Evolutionary conservation across 2,329 filamentous ascomycete species (phyloP), one percentile per base, ranked within the genome.

Genomic region (Camillea tinctor): DNA sequence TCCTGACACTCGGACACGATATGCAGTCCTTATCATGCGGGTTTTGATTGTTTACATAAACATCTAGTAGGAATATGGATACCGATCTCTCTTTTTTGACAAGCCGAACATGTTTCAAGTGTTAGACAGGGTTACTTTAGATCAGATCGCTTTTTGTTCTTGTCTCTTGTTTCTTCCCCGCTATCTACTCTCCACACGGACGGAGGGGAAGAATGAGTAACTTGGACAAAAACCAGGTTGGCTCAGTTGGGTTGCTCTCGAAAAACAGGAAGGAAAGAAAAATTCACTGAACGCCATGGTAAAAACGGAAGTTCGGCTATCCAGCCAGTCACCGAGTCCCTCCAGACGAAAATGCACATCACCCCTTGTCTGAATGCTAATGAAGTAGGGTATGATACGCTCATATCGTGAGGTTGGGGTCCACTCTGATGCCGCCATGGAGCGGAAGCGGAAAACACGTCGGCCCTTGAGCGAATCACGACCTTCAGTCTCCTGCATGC

Each of bases 221-320:
- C 36, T 44, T 44, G 36, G 36, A 2, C n/a, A 7, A 4, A 30
- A n/a, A 44, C 36, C 36, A 44, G 36, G 36, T 44, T 44, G 36
- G 36, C 36, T 44, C 36, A 44, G 36, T n/a, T 44, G 13, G 36
- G 36, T 13, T 44, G 36, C 36, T 44, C 17, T n/a, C 13, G 26
- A 44, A 44, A 30, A 44, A 44, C 36, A 44, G 36, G 36, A 44
- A 6, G 11, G 17, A 55, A 60, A 57, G 58, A 60, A 58, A 60
- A 56, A n/a, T n/a, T 60, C 50, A 55, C 17, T 13, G 36, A 26
- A 50, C 30, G 54, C 36, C 54, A 48, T 50, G 19, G 15, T 52
- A 58, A 50, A 30, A 58, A 55, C 64, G 61, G 60, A 55, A 60
- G 53, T 59, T 64, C 64, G 64, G 56, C 60, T 65, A 66, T 64